phyloP scores from a whole-genome alignment of 176 grass and related monocot genomes.

The Aegilops speltoides region DNA sequence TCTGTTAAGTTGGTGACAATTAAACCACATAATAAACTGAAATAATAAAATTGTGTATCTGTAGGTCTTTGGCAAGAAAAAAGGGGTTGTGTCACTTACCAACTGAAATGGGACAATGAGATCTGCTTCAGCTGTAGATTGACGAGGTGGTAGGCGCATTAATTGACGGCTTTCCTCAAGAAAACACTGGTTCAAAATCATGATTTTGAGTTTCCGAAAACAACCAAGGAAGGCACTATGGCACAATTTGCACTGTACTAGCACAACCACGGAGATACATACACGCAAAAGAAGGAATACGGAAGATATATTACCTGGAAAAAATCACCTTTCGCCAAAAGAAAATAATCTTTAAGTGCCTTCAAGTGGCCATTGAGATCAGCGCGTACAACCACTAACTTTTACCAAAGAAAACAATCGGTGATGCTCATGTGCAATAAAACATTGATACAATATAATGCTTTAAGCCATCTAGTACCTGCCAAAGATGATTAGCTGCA shows the following conservation, averaged over 20 bases:
- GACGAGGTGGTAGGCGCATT: constrained; percentile 87
- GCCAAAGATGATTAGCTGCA: constrained; percentile 96
- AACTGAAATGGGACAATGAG: constrained; percentile 96
- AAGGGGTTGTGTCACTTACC: constrained; percentile 44
- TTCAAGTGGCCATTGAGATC: constrained; percentile 97
- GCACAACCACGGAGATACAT: background rate
- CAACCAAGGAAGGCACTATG: background rate
- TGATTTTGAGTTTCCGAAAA: constrained; percentile 9
- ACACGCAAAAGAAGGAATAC: constrained; percentile 9
- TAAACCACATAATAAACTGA: background rate
- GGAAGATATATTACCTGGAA: constrained; percentile 67
- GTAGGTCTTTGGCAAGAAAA: background rate
- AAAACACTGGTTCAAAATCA: constrained; percentile 78
- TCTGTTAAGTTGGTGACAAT: background rate
- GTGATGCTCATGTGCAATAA: constrained; percentile 28
- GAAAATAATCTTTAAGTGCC: constrained; percentile 98
- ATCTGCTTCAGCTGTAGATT: constrained; percentile 99
- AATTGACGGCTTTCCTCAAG: constrained; percentile 93
- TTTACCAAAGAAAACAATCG: constrained; percentile 41
- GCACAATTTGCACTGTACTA: background rate
- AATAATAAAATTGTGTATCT: background rate
- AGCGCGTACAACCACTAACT: constrained; percentile 97
- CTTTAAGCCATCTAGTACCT: constrained; percentile 52
- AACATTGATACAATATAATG: constrained; percentile 28
- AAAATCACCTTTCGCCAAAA: constrained; percentile 99